Conservation (phyloP, 495 filamentous ascomycete genomes). For the Talaromyces liani region DNA sequence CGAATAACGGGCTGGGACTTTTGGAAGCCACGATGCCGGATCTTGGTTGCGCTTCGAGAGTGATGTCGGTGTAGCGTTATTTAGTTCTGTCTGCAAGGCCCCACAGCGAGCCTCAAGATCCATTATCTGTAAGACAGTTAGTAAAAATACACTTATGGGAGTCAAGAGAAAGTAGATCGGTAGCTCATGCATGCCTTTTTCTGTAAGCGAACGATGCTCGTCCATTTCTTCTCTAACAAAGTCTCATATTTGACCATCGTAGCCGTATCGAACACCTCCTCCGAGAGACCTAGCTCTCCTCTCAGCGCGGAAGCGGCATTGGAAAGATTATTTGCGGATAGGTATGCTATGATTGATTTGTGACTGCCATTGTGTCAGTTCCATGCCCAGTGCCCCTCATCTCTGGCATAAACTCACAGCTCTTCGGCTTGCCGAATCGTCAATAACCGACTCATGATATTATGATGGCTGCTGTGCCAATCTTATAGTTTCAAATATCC, state of each 20-base stretch:
- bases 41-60: conserved; percentile 74
- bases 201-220: conserved; percentile 84
- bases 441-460: conserved; percentile 65
- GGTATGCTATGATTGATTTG: conserved; percentile 85
- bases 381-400: conserved; percentile 19
- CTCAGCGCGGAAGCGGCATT: conserved; percentile 59
- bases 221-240: conserved; percentile 94
- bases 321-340: conserved; percentile 61
- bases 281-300: conserved; percentile 30
- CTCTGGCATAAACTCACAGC: conserved; percentile 48
- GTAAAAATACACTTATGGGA: background rate
- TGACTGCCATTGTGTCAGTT: conserved; percentile 48
- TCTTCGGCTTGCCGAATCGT: conserved; percentile 78
- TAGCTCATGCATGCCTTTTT: conserved; percentile 59
- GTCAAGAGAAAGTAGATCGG: background rate
- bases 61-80: conserved; percentile 77
- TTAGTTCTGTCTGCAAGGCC: conserved; percentile 72
- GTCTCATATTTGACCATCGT: conserved; percentile 83
- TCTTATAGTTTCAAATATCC: background rate
- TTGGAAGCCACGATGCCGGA: conserved; percentile 78
- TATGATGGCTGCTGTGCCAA: conserved; percentile 5
- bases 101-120: conserved; percentile 72
- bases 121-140: conserved; percentile 61
- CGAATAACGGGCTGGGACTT: conserved; percentile 69
- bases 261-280: conserved; percentile 55